phyloP scores from a whole-genome alignment of 345 rosid genomes.

The Populus nigra region DNA sequence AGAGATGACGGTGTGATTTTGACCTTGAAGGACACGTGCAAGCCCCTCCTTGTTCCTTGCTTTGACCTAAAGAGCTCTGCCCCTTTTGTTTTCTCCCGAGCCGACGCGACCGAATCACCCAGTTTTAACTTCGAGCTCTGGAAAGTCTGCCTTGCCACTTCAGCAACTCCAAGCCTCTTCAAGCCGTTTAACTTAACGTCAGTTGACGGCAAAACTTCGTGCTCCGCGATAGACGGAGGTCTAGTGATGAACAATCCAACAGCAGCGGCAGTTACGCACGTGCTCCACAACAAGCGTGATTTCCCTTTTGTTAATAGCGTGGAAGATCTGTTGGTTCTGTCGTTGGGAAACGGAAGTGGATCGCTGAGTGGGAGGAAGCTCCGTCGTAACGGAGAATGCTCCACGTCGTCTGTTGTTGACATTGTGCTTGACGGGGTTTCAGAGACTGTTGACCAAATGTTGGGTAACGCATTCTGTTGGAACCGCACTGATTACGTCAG shows the following conservation, averaged over 20 bases:
- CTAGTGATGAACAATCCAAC: slow-evolving; percentile 98
- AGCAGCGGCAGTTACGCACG: slow-evolving; percentile 90
- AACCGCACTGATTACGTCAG: slow-evolving; percentile 91
- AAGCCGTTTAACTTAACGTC: slow-evolving; percentile 68
- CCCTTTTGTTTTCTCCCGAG: slow-evolving; percentile 96
- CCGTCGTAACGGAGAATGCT: slow-evolving; percentile 58
- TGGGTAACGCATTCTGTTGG: slow-evolving; percentile 93
- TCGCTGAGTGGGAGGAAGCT: slow-evolving; percentile 27
- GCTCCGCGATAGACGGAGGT: slow-evolving; percentile 88
- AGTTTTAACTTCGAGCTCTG: slow-evolving; percentile 92
- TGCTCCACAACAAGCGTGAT: slow-evolving; percentile 90
- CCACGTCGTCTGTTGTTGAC: slow-evolving; percentile 64
- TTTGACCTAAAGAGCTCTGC: slow-evolving; percentile 87
- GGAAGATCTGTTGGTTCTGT: slow-evolving; percentile 79
- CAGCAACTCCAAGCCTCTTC: slow-evolving; percentile 80
- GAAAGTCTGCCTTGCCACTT: slow-evolving; percentile 88
- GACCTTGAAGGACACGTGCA: slow-evolving; percentile 84
- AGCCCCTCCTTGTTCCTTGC: slow-evolving; percentile 95
- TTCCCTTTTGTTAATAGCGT: slow-evolving; percentile 82
- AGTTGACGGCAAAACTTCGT: slow-evolving; percentile 74
- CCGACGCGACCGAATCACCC: slow-evolving; percentile 85
- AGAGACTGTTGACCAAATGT: slow-evolving; percentile 90
- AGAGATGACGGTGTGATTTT: slow-evolving; percentile 61
- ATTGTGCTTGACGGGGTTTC: slow-evolving; percentile 88
- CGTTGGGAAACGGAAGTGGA: slow-evolving; percentile 73